Evolutionary conservation across 768 basidiomycete genomes (phyloP), one percentile per base, ranked within the genome.

Genomic region (Russula sp.): DNA sequence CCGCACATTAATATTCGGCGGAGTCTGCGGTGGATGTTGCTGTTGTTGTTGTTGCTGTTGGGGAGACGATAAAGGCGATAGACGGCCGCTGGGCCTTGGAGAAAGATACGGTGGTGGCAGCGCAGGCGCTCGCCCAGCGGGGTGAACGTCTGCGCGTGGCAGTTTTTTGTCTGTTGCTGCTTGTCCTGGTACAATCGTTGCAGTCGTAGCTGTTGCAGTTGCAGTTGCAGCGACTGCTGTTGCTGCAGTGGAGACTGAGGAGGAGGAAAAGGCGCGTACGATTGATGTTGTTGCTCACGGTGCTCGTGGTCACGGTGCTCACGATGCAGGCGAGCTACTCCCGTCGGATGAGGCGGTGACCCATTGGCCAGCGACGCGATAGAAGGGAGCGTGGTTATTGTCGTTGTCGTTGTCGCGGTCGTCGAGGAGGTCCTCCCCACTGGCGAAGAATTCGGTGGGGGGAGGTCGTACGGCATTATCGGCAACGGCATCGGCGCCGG

Each of bases 101-200:
- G 68, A 59, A 34, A 14, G 53, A 46, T 52, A 57, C 52, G 50
- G 58, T 34, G 49, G 68, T 20, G 44, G 44, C 20, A 46, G 44
- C 68, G 68, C 68, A 69, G 68, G 62, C 68, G 66, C 63, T 69
- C 68, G 68, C 68, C 68, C 68, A 69, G 68, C 68, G 68, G 66
- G 68, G 60, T 69, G 62, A 69, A 59, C 60, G 68, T 69, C 68
- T 69, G 68, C 68, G 68, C 68, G 66, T 10, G 48, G 62, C 16
- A 67, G 66, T 69, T 69, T 69, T 69, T 69, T 67, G 65, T 58
- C 64, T 65, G 64, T 32, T 61, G 64, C 4, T 60, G 64, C 14
- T 16, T 49, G 46, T 55, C 18, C 8, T 9, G 59, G 42, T 60
- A 50, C 58, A 64, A 51, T 46, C 58, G 58, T 53, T 64, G 63